A percentile compares a stretch with the other conserved stretches of the same genome.
These are phyloP conservation scores for Malania oleifera DNA, from an alignment of 164 flowering plant genomes.

Conservation along the genomic window DNA sequence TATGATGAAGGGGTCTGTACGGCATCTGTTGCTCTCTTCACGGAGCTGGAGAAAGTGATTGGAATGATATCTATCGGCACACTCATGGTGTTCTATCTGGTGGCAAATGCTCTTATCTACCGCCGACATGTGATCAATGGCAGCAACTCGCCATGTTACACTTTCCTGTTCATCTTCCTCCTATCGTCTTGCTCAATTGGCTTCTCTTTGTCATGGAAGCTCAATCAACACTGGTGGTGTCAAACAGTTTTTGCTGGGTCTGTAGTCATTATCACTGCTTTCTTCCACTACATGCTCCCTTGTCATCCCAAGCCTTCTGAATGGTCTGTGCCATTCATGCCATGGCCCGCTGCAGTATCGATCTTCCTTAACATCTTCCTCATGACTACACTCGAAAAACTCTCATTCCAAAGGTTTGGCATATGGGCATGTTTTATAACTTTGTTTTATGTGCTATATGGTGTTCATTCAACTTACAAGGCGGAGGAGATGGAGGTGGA, in stretches of 20 bases:
- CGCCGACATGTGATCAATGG: constrained; percentile 39
- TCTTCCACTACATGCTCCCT: constrained; percentile 41
- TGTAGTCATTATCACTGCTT: constrained; percentile 31
- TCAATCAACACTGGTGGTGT: constrained; percentile 42
- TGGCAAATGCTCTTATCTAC: constrained; percentile 79
- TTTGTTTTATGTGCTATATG: constrained; percentile 64
- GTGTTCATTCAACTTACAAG: constrained; percentile 73
- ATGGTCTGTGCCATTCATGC: constrained; percentile 83
- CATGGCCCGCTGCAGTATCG: constrained; percentile 79
- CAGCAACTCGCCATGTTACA: constrained; percentile 31
- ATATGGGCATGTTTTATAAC: constrained; percentile 53
- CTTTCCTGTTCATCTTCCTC: constrained; percentile 55
- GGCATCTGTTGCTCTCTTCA: constrained; percentile 76
- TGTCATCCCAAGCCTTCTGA: constrained; percentile 10
- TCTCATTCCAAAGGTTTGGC: constrained; percentile 62
- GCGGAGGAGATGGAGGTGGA: constrained; percentile 45
- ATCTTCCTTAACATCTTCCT: constrained; percentile 72
- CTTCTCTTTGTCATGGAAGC: constrained; percentile 63
- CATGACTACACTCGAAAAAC: constrained; percentile 43
- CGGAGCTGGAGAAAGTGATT: constrained; percentile 55
- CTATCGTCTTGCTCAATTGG: constrained; percentile 51
- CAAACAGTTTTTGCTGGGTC: constrained; percentile 36
- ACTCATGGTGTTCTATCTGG: constrained; percentile 73
- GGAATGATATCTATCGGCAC: constrained; percentile 73
- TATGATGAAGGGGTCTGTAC: constrained; percentile 63